Conservation (phyloP, 345 rosid genomes). For the Mercurialis annua region DNA sequence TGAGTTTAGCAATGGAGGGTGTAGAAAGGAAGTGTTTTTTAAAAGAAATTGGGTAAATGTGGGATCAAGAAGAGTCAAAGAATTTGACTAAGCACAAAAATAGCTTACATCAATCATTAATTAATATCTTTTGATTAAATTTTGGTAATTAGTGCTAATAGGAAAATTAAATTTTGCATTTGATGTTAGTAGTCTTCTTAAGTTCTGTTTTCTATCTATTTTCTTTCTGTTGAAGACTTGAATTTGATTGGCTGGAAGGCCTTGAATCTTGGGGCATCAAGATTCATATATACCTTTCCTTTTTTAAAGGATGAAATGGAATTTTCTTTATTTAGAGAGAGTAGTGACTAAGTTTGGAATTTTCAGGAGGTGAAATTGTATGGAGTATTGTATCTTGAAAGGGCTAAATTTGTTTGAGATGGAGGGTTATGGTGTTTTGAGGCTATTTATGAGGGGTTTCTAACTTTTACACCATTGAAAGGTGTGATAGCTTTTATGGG, state of each 20-base stretch:
- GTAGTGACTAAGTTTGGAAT: background rate
- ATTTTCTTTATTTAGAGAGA: conserved; percentile 7
- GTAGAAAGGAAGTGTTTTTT: background rate
- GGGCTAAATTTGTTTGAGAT: conserved; percentile 12
- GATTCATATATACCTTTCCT: background rate
- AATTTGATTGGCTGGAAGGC: conserved; percentile 24
- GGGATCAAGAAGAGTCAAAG: conserved; percentile 27
- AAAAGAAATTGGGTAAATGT: conserved; percentile 20
- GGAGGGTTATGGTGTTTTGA: conserved; percentile 14
- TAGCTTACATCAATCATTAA: conserved; percentile 8
- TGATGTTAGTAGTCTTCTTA: background rate
- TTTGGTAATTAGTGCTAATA: background rate
- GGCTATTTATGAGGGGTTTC: conserved; percentile 13
- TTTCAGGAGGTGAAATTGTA: background rate
- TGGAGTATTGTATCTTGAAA: background rate
- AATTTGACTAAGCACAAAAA: conserved; percentile 8
- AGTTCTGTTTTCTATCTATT: conserved; percentile 6
- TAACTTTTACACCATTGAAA: conserved; percentile 15
- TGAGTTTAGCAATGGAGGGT: background rate
- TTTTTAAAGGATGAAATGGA: conserved; percentile 5
- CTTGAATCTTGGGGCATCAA: conserved; percentile 14
- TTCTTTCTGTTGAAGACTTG: background rate
- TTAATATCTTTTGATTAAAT: background rate
- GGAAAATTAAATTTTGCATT: background rate
- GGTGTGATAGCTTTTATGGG: conserved; percentile 32